A percentile compares a stretch with the other conserved stretches of the same genome.
These are phyloP conservation scores for Basidiobolus meristosporus DNA, from an alignment of 371 early-diverging fungal genomes.

Conservation along the genomic window DNA sequence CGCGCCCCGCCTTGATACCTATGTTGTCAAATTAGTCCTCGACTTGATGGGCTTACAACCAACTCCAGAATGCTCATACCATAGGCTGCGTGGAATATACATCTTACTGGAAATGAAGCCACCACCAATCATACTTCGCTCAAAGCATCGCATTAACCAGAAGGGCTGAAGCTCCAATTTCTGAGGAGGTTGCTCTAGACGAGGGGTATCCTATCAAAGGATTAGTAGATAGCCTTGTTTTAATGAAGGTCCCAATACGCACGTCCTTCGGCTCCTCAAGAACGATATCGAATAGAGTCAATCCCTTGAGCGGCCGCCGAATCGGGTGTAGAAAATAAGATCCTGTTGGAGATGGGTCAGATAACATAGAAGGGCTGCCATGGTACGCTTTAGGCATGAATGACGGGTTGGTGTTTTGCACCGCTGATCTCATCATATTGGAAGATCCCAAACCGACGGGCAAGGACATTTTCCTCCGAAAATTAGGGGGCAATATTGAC, in stretches of 20 bases:
- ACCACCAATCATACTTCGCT: conserved; percentile 14
- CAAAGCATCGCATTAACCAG: conserved; percentile 17
- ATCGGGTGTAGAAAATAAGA: not conserved
- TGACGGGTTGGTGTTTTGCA: too few relatives aligned
- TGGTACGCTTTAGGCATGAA: too few relatives aligned
- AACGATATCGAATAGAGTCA: not conserved
- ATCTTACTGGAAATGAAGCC: conserved; percentile 15
- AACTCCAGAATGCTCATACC: conserved; percentile 6
- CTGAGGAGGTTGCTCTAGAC: conserved; percentile 9
- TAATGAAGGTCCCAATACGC: too few relatives aligned
- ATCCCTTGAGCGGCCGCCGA: not conserved
- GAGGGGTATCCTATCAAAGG: not conserved
- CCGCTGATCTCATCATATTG: too few relatives aligned
- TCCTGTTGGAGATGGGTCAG: too few relatives aligned
- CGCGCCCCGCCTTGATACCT: conserved; percentile 3
- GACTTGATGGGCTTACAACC: too few relatives aligned
- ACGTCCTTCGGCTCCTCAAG: not conserved
- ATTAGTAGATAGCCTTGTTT: too few relatives aligned
- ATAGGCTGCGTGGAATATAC: conserved; percentile 15
- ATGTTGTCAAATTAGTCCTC: too few relatives aligned
- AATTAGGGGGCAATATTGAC: too few relatives aligned
- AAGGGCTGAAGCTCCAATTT: conserved; percentile 13
- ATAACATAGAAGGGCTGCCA: too few relatives aligned
- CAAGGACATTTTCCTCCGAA: too few relatives aligned
- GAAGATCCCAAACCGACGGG: too few relatives aligned